Conservation (phyloP, 129 eudicot genomes). For the Helianthus tuberosus region DNA sequence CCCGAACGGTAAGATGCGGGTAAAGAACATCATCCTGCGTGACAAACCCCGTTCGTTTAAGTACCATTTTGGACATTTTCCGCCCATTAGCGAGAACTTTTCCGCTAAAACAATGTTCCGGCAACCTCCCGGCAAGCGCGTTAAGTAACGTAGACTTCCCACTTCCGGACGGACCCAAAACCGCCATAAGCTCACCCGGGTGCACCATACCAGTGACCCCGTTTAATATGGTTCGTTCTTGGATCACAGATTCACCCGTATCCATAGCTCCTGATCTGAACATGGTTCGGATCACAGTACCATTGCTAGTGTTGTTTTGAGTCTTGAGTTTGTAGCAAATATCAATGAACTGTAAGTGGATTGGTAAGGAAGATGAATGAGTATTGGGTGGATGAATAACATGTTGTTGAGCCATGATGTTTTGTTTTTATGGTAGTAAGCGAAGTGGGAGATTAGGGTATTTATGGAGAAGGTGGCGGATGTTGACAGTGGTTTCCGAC, state of each 20-base stretch:
- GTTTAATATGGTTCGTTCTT: constrained; percentile 59
- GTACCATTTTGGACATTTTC: constrained; percentile 46
- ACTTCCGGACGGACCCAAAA: constrained; percentile 95
- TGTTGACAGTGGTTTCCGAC: constrained; percentile 45
- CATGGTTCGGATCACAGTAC: constrained; percentile 31
- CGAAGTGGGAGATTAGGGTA: constrained; percentile 11
- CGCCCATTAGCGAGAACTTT: constrained; percentile 62
- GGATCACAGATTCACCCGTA: constrained; percentile 15
- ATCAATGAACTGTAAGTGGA: constrained; percentile 63
- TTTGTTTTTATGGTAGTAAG: background rate
- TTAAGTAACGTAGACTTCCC: constrained; percentile 91
- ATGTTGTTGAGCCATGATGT: constrained; percentile 14
- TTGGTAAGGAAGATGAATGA: constrained; percentile 6
- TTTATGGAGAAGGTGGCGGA: constrained; percentile 30
- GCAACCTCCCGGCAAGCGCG: constrained; percentile 74
- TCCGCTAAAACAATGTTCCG: constrained; percentile 59
- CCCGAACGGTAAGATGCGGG: constrained; percentile 87
- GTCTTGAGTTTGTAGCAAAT: constrained; percentile 60
- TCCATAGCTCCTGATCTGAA: constrained; percentile 9
- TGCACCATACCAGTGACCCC: constrained; percentile 77
- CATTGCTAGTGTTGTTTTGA: constrained; percentile 25
- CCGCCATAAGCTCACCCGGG: constrained; percentile 81
- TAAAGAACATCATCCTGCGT: constrained; percentile 88
- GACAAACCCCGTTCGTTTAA: constrained; percentile 72
- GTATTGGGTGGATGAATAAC: background rate